A percentile compares a stretch with the other conserved stretches of the same genome.
phyloP scores from a whole-genome alignment of 768 basidiomycete genomes.

The Saitozyma sp. region DNA sequence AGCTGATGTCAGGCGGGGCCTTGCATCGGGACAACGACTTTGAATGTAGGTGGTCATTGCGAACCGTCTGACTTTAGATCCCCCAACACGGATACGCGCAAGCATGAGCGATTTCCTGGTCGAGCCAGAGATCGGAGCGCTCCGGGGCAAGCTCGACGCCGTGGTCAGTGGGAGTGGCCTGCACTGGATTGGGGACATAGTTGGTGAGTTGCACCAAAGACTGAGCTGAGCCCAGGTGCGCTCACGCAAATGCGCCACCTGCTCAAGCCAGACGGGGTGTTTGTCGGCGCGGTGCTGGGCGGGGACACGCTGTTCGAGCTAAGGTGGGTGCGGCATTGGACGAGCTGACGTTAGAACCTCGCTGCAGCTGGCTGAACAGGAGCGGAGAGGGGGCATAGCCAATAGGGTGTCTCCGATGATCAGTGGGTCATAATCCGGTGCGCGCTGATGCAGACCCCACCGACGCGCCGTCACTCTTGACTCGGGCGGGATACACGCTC shows the following conservation, averaged over 20 bases:
- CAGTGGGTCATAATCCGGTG: conserved; percentile 57
- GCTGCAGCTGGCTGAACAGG: conserved; percentile 87
- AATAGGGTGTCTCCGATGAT: conserved; percentile 98
- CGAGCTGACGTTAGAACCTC: conserved; percentile 64
- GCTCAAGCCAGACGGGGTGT: conserved; percentile 85
- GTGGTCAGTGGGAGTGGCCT: conserved; percentile 86
- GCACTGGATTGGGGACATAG: conserved; percentile 98
- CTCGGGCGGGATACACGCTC: conserved; percentile 87
- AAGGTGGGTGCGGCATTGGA: conserved; percentile 55
- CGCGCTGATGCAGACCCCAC: conserved; percentile 66
- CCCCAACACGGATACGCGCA: conserved; percentile 70
- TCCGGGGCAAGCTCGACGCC: conserved; percentile 75
- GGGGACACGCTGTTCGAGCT: conserved; percentile 96
- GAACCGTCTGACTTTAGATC: conserved; percentile 58
- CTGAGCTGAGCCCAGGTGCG: conserved; percentile 59
- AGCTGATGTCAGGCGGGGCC: conserved; percentile 49
- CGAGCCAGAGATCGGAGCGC: conserved; percentile 59
- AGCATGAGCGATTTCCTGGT: conserved; percentile 79
- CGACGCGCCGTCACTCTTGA: conserved; percentile 87
- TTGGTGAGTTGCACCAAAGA: conserved; percentile 60
- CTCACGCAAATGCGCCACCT: conserved; percentile 83
- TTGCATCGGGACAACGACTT: conserved; percentile 74
- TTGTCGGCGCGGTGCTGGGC: conserved; percentile 90
- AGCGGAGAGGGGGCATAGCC: conserved; percentile 94
- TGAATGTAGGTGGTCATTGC: conserved; percentile 55